Conservation (phyloP, 2,329 filamentous ascomycete genomes). For the Scorias spongiosa region DNA sequence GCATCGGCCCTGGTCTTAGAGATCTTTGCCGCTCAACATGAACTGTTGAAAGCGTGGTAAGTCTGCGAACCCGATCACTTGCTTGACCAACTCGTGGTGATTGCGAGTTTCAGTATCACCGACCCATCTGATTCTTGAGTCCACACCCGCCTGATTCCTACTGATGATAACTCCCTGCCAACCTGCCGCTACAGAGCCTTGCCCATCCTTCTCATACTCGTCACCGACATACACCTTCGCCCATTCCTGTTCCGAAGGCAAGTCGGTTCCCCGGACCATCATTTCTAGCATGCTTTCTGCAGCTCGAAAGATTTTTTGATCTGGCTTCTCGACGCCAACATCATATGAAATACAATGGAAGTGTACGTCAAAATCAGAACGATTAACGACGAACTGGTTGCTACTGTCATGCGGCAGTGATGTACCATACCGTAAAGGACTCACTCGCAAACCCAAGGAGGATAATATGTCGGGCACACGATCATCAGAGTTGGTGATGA, state of each 20-base stretch:
- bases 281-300: conserved; percentile 31
- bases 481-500: conserved; percentile 50
- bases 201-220: conserved; percentile 35
- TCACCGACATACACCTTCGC: conserved; percentile 40
- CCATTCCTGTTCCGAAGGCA: conserved; percentile 15
- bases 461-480: conserved; percentile 40
- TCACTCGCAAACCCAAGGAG: conserved; percentile 38
- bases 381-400: conserved; percentile 1
- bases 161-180: conserved; percentile 33
- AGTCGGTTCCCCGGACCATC: conserved; percentile 14
- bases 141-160: conserved; percentile 10
- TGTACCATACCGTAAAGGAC: conserved; percentile 18
- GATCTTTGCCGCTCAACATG: not conserved
- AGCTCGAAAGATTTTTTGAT: conserved; percentile 39
- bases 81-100: not conserved
- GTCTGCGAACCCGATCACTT: not conserved
- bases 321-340: conserved; percentile 45
- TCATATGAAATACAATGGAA: conserved; percentile 51
- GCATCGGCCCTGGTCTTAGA: no score
- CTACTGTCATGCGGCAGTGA: not conserved
- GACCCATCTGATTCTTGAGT: not conserved
- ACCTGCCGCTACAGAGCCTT: conserved; percentile 31
- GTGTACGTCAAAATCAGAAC: conserved; percentile 27
- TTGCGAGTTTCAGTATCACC: not conserved
- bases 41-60: not conserved